phyloP scores from a whole-genome alignment of 768 basidiomycete genomes.

The Fomitopsis pulvina region DNA sequence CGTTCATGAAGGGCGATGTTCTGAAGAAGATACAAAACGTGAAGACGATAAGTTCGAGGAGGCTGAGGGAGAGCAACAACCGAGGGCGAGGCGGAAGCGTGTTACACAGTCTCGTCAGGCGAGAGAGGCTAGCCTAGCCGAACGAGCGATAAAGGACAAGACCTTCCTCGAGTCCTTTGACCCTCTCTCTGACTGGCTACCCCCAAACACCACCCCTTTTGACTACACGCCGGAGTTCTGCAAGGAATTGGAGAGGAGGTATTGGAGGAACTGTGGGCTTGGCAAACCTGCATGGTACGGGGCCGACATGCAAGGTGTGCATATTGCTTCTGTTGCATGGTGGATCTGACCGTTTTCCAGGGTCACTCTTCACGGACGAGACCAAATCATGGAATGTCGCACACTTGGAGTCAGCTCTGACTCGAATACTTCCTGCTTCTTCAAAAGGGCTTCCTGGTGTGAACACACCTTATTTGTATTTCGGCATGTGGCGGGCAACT shows the following conservation, averaged over 20 bases:
- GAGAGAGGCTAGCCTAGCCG: slow-evolving; percentile 43
- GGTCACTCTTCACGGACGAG: slow-evolving; percentile 66
- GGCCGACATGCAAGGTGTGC: slow-evolving; percentile 84
- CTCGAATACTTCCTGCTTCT: slow-evolving; percentile 65
- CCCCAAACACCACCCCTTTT: slow-evolving; percentile 55
- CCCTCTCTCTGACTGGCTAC: slow-evolving; percentile 73
- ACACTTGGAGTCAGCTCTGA: slow-evolving; percentile 78
- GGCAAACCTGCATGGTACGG: slow-evolving; percentile 97
- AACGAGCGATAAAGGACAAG: slow-evolving; percentile 35
- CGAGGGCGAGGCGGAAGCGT: slow-evolving; percentile 38
- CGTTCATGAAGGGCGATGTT: not conserved
- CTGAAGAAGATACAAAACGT: slow-evolving; percentile 3
- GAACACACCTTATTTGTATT: slow-evolving; percentile 95
- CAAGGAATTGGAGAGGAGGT: slow-evolving; percentile 78
- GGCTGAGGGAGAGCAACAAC: slow-evolving; percentile 21
- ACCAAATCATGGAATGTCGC: slow-evolving; percentile 94
- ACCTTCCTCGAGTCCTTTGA: slow-evolving; percentile 68
- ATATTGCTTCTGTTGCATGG: not conserved
- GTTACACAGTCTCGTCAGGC: slow-evolving; percentile 32
- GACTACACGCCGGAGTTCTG: slow-evolving; percentile 92
- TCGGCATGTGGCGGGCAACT: slow-evolving; percentile 98
- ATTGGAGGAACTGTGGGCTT: slow-evolving; percentile 87
- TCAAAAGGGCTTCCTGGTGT: slow-evolving; percentile 83
- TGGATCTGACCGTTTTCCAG: slow-evolving; percentile 23
- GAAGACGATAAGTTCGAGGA: slow-evolving; percentile 7